phyloP scores from a whole-genome alignment of 768 basidiomycete species.

The Gloeophyllum trabeum region DNA sequence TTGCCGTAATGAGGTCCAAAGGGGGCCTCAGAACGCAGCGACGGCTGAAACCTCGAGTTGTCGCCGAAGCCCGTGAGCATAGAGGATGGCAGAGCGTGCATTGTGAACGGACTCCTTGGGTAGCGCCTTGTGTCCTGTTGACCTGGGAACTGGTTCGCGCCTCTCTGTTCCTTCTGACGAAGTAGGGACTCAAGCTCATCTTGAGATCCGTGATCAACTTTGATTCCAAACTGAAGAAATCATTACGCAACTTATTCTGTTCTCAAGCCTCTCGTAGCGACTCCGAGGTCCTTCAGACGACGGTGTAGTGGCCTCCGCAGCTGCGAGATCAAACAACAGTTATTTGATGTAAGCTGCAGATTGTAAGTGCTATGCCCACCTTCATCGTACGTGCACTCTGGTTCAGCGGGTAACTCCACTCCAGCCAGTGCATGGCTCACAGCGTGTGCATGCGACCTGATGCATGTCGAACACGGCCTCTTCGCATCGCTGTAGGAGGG shows the following conservation, averaged over 20 bases:
- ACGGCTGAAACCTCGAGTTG: too few relatives aligned
- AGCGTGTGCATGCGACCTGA: constrained; percentile 65
- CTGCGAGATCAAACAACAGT: too few relatives aligned
- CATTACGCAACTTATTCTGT: constrained; percentile 47
- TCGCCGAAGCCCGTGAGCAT: too few relatives aligned
- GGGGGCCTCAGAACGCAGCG: too few relatives aligned
- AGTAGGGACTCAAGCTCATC: constrained; percentile 62
- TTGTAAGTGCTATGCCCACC: constrained; percentile 22
- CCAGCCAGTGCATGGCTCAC: constrained; percentile 50
- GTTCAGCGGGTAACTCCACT: constrained; percentile 36
- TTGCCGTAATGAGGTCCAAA: too few relatives aligned
- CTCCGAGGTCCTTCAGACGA: constrained; percentile 43
- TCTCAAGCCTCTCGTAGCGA: constrained; percentile 53
- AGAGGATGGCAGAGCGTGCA: too few relatives aligned
- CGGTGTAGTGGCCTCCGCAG: constrained; percentile 24
- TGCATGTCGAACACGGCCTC: constrained; percentile 67
- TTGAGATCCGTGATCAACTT: constrained; percentile 14
- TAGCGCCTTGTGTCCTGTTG: too few relatives aligned
- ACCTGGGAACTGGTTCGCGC: too few relatives aligned
- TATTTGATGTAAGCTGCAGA: constrained; percentile 2
- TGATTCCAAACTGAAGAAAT: neutral
- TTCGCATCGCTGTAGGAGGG: constrained; percentile 48
- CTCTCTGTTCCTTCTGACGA: constrained; percentile 37
- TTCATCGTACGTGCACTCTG: constrained; percentile 74
- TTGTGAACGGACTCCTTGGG: too few relatives aligned